Conservation (phyloP, 2,329 filamentous ascomycete genomes). For the Nemania serpens region DNA sequence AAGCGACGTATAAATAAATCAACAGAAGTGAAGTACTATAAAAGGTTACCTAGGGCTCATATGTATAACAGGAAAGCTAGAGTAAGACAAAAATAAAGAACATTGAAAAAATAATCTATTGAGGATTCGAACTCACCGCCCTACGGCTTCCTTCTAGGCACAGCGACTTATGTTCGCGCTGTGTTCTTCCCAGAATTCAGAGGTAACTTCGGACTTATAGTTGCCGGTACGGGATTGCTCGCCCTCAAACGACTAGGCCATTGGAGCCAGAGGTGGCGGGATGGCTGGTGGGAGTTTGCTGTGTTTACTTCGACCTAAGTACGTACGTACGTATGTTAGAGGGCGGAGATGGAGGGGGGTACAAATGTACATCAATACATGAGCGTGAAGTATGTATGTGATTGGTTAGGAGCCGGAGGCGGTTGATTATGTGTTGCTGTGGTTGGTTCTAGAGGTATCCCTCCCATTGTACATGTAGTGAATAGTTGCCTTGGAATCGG, state of each 20-base stretch:
- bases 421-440: no score
- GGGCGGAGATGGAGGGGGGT: no score
- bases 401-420: no score
- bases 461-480: no score
- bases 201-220: slow-evolving; percentile 16
- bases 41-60: no score
- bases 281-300: not conserved
- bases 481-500: no score
- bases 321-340: no score
- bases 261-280: not conserved
- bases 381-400: not conserved
- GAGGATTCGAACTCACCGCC: slow-evolving; percentile 11
- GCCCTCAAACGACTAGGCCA: slow-evolving; percentile 5
- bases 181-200: not conserved
- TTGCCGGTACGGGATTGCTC: slow-evolving; percentile 11
- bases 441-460: no score
- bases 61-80: no score
- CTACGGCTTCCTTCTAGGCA: not conserved
- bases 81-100: not conserved
- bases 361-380: no score
- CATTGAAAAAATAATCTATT: not conserved
- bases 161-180: slow-evolving; percentile 10
- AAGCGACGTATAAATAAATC: no score
- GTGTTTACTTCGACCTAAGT: not conserved
- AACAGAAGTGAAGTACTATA: no score